Conservation (phyloP, 805 yeast genomes). For the Metschnikowia gruessii region DNA sequence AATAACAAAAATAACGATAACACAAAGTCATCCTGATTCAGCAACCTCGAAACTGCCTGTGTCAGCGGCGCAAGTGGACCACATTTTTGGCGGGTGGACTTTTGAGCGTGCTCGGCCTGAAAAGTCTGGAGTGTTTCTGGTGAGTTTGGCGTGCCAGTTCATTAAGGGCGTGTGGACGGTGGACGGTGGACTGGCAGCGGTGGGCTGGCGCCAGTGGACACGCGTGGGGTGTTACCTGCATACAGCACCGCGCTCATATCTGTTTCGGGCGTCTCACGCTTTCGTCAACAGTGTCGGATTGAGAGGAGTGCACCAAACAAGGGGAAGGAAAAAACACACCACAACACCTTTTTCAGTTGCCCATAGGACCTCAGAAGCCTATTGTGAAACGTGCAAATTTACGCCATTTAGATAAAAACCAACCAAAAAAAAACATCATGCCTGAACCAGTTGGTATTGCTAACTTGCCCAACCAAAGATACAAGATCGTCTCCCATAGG, state of each 20-base stretch:
- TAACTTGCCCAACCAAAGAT: constrained; percentile 72
- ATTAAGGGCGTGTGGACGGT: too few species aligned
- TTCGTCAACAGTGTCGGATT: background rate
- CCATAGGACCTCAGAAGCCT: background rate
- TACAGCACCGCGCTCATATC: background rate
- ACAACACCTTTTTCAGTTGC: constrained; percentile 1
- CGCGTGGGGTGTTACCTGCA: background rate
- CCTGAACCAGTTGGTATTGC: constrained; percentile 67
- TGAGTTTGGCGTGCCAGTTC: too few species aligned
- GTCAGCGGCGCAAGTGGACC: too few species aligned
- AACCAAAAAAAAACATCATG: constrained; percentile 23
- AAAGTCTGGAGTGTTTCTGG: too few species aligned
- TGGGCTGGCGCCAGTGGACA: too few species aligned
- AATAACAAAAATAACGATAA: too few species aligned
- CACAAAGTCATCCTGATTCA: too few species aligned
- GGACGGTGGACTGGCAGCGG: too few species aligned
- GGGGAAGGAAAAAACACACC: constrained; percentile 2
- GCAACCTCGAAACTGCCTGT: too few species aligned
- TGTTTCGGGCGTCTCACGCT: background rate
- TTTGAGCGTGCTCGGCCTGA: too few species aligned
- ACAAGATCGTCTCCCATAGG: constrained; percentile 68
- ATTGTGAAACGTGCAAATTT: background rate
- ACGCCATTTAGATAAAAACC: background rate
- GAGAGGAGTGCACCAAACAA: constrained; percentile 7
- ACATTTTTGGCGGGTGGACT: too few species aligned